Conservation (phyloP, 1,139 yeast species). For the Pichia sp. region DNA sequence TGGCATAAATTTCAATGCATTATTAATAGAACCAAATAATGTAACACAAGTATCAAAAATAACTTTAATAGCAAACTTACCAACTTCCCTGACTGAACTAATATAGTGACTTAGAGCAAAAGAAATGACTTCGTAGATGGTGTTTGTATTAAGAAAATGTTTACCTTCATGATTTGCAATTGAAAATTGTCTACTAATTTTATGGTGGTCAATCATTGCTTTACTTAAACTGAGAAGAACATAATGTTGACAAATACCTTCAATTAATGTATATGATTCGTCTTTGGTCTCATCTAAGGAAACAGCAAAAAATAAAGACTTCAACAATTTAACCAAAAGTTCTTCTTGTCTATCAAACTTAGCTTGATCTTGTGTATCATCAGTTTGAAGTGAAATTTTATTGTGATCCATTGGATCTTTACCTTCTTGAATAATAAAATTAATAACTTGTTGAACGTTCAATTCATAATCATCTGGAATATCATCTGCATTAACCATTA, state of each 20-base stretch:
- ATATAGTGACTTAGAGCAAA: conserved; percentile 78
- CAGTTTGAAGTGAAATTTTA: conserved; percentile 34
- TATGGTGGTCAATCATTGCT: conserved; percentile 63
- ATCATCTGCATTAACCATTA: conserved; percentile 61
- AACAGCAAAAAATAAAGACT: conserved; percentile 66
- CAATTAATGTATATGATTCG: conserved; percentile 57
- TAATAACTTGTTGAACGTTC: conserved; percentile 42
- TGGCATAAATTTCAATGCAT: conserved; percentile 65
- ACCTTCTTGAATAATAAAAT: conserved; percentile 32
- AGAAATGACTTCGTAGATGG: conserved; percentile 67
- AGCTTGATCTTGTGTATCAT: conserved; percentile 42
- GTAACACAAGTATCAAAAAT: conserved; percentile 57
- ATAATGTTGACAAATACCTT: conserved; percentile 71
- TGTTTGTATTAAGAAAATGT: conserved; percentile 60
- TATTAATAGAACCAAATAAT: conserved; percentile 61
- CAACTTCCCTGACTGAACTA: conserved; percentile 62
- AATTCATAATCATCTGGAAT: conserved; percentile 52
- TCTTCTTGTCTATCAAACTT: conserved; percentile 56
- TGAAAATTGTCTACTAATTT: conserved; percentile 63
- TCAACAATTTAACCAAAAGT: conserved; percentile 53
- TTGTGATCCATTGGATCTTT: conserved; percentile 19
- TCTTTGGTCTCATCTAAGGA: conserved; percentile 69
- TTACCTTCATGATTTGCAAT: conserved; percentile 76
- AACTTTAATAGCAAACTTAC: conserved; percentile 56
- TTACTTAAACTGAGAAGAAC: conserved; percentile 71